Evolutionary conservation across 768 basidiomycete genomes (phyloP).

Genomic region (Suillus spraguei): DNA sequence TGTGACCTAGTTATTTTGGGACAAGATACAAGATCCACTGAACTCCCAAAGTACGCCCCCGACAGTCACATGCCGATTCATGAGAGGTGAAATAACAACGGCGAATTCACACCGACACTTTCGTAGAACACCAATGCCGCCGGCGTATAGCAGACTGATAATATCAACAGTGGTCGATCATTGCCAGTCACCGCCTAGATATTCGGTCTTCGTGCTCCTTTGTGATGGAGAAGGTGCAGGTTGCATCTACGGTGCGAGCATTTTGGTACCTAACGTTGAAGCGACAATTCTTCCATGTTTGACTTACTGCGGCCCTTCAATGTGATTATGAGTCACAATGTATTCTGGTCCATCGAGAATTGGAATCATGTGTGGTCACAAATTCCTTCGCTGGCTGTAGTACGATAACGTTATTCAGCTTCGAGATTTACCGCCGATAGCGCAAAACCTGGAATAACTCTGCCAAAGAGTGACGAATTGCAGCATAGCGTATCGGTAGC

Average conservation of each 20-base stretch:
- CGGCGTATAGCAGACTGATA: no score
- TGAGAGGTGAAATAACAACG: no score
- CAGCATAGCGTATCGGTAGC: not conserved
- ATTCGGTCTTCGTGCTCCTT: not conserved
- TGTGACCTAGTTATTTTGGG: no score
- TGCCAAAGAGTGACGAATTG: constrained; percentile 39
- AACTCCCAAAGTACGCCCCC: no score
- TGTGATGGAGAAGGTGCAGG: not conserved
- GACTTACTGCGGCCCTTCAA: not conserved
- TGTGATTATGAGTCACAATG: not conserved
- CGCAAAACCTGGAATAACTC: constrained; percentile 52
- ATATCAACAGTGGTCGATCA: not conserved
- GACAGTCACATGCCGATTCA: no score
- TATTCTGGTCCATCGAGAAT: not conserved
- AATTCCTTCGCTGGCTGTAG: not conserved
- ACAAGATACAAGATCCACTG: no score
- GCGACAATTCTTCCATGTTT: not conserved
- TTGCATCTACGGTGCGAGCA: not conserved
- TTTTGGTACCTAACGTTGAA: not conserved
- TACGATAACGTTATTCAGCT: not conserved
- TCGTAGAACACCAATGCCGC: no score
- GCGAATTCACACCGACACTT: no score
- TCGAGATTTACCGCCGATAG: constrained; percentile 16
- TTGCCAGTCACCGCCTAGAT: not conserved
- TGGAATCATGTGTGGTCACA: not conserved